Conservation (phyloP, 169 alveolate genomes). For the Eimeria acervulina region DNA sequence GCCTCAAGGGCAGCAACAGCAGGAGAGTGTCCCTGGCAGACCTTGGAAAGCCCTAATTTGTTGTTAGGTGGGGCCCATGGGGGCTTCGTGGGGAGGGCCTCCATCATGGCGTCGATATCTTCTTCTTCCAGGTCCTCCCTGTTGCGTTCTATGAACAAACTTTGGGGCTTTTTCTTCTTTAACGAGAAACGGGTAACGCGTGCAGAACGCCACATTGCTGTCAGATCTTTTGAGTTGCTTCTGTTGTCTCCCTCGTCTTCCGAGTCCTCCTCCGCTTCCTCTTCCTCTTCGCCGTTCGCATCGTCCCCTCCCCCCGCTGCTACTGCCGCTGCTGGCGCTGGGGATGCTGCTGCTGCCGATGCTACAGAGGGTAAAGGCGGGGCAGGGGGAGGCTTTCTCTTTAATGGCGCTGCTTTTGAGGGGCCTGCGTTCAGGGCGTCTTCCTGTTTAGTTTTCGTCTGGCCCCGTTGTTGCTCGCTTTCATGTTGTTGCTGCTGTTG, state of each 20-base stretch:
- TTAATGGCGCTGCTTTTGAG: background rate
- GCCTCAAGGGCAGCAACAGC: background rate
- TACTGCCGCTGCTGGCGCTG: background rate
- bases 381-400: constrained; percentile 46
- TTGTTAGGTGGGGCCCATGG: constrained; percentile 62
- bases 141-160: background rate
- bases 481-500: background rate
- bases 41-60: constrained; percentile 23
- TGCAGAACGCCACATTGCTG: constrained; percentile 37
- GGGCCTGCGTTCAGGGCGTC: background rate
- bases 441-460: background rate
- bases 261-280: background rate
- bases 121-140: constrained; percentile 8
- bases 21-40: background rate
- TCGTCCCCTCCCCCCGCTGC: constrained; percentile 3
- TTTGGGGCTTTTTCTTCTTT: background rate
- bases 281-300: background rate
- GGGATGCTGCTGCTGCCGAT: background rate
- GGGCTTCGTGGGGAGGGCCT: constrained; percentile 10
- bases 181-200: constrained; percentile 36
- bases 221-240: constrained; percentile 35
- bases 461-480: background rate
- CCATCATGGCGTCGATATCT: constrained; percentile 36
- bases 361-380: background rate
- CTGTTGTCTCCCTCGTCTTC: constrained; percentile 28